Evolutionary conservation across 2,329 filamentous ascomycete genomes (phyloP).

Genomic region (Immersiporthe knoxdaviesiana): DNA sequence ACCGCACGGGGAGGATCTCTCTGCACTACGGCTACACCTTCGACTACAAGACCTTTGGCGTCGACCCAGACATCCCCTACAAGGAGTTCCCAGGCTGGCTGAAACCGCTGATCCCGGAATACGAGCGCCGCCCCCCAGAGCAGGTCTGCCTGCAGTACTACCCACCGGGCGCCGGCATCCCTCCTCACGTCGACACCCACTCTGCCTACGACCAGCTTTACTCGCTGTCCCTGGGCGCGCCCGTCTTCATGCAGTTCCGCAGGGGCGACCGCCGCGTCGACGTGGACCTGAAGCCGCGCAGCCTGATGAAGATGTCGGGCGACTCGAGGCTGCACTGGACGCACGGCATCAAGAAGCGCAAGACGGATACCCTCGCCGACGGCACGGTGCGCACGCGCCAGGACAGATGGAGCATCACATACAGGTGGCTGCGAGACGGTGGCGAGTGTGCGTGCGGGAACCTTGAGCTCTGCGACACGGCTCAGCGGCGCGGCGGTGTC

Average conservation of each 20-base stretch:
- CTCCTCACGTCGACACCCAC: constrained; percentile 64
- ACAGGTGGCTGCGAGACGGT: constrained; percentile 53
- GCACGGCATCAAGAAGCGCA: constrained; percentile 38
- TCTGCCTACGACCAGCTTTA: constrained; percentile 51
- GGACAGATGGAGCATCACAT: constrained; percentile 59
- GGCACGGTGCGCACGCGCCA: constrained; percentile 47
- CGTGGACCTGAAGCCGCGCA: constrained; percentile 51
- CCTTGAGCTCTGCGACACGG: constrained; percentile 54
- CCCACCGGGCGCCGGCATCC: constrained; percentile 61
- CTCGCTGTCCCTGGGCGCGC: constrained; percentile 46
- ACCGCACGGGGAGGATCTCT: constrained; percentile 49
- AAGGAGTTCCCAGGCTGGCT: constrained; percentile 57
- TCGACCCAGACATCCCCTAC: constrained; percentile 54
- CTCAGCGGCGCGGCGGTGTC: constrained; percentile 48
- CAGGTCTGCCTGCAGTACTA: constrained; percentile 66
- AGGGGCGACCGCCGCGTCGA: constrained; percentile 41
- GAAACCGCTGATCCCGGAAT: constrained; percentile 48
- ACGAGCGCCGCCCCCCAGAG: constrained; percentile 51
- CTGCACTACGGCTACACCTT: constrained; percentile 62
- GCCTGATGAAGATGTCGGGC: constrained; percentile 55
- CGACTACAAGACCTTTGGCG: constrained; percentile 61
- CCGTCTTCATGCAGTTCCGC: constrained; percentile 50
- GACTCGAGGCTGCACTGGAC: constrained; percentile 55
- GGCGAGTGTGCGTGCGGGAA: constrained; percentile 55
- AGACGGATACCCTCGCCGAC: constrained; percentile 45